Evolutionary conservation across 257 asterid species (phyloP).

Genomic region (Forsythia viridissima): DNA sequence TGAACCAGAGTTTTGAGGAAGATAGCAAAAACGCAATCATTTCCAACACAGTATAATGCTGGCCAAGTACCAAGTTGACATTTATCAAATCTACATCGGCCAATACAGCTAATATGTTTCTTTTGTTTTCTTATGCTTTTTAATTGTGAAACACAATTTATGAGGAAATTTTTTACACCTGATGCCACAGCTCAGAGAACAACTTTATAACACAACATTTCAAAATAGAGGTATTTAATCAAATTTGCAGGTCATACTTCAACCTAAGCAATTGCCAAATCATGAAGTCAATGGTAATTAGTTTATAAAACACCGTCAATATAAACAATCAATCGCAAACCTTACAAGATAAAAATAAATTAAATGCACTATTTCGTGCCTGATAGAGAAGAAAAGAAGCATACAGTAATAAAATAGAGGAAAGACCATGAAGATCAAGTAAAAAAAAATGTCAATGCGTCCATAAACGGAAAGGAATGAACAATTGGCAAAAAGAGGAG

Average conservation of each 20-base stretch:
- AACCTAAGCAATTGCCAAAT: background rate
- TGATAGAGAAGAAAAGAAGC: background rate
- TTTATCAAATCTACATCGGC: conserved; percentile 1
- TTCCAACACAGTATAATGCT: conserved; percentile 5
- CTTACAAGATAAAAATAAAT: background rate
- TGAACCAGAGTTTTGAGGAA: conserved; percentile 21
- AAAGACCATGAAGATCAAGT: background rate
- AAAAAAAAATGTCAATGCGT: background rate
- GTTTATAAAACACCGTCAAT: background rate
- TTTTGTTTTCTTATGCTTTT: background rate
- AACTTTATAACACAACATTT: background rate
- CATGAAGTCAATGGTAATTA: background rate
- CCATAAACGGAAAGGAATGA: background rate
- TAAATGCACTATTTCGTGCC: background rate
- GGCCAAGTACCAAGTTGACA: background rate
- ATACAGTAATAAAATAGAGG: background rate
- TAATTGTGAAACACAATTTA: background rate
- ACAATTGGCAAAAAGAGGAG: background rate
- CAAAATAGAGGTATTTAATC: background rate
- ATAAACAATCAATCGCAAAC: background rate
- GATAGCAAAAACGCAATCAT: background rate
- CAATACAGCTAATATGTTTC: background rate
- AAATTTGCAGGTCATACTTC: background rate
- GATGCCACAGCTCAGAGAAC: conserved; percentile 2
- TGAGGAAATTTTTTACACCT: background rate